Evolutionary conservation across 768 basidiomycete species (phyloP).

Genomic region (Fomitopsis pulvina): DNA sequence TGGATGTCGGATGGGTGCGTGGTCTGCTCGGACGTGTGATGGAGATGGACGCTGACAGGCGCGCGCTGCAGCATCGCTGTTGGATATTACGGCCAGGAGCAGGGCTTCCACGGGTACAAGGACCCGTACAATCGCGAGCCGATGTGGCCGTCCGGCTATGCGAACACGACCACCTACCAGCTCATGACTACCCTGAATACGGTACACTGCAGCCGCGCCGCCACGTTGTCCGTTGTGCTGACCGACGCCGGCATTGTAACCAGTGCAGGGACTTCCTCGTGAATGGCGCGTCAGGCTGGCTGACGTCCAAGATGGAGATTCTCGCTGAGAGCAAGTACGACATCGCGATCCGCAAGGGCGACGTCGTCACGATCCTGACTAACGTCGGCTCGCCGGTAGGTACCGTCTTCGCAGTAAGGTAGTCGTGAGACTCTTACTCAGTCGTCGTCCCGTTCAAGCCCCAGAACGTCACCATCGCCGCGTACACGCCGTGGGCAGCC

Average conservation of each 20-base stretch:
- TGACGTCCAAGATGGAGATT: constrained; percentile 38
- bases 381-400: constrained; percentile 70
- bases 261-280: constrained; percentile 66
- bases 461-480: constrained; percentile 47
- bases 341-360: constrained; percentile 61
- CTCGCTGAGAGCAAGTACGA: constrained; percentile 41
- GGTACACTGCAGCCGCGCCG: too few species aligned
- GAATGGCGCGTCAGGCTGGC: constrained; percentile 41
- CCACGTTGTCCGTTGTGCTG: too few species aligned
- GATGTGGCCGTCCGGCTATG: constrained; percentile 64
- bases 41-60: not conserved
- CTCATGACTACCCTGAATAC: constrained; percentile 51
- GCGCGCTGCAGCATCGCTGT: constrained; percentile 51
- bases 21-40: not conserved
- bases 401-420: not conserved
- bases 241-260: too few species aligned
- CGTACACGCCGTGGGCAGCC: constrained; percentile 46
- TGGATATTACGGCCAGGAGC: constrained; percentile 80
- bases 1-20: constrained; percentile 67
- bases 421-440: not conserved
- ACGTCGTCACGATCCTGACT: constrained; percentile 55
- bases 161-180: constrained; percentile 50
- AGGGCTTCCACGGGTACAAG: constrained; percentile 51
- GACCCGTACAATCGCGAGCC: constrained; percentile 80
- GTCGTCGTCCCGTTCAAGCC: constrained; percentile 46